Evolutionary conservation across 768 basidiomycete species (phyloP).

Genomic region (Lactarius vividus): DNA sequence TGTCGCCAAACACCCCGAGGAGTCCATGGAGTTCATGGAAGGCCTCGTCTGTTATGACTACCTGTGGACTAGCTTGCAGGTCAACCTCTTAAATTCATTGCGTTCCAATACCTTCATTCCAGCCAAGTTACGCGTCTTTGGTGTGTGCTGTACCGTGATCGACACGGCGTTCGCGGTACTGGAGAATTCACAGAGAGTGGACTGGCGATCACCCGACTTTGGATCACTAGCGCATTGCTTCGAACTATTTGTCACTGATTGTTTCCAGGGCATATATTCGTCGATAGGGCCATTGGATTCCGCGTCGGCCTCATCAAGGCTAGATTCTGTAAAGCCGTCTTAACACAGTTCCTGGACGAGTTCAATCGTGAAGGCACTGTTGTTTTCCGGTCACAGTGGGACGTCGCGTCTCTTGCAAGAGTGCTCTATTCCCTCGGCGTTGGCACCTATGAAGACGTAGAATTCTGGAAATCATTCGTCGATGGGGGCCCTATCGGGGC

Average conservation of each 20-base stretch:
- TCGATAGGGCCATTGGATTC: not conserved
- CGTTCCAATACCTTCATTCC: not conserved
- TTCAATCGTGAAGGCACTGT: not conserved
- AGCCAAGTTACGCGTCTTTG: conserved; percentile 1
- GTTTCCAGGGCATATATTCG: conserved; percentile 7
- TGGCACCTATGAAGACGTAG: not conserved
- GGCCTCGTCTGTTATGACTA: not conserved
- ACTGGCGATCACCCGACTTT: conserved; percentile 16
- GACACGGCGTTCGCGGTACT: not conserved
- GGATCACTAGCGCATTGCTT: not conserved
- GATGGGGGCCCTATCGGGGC: not conserved
- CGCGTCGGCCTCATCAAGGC: conserved; percentile 2
- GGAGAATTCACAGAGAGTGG: not conserved
- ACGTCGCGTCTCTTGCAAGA: conserved; percentile 10
- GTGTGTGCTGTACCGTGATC: conserved; percentile 5
- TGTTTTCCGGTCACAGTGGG: conserved; percentile 7
- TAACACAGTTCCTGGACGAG: not conserved
- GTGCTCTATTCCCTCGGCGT: not conserved
- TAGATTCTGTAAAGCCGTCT: not conserved
- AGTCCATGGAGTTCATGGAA: not conserved
- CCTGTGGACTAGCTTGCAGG: conserved; percentile 7
- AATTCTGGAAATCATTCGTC: conserved; percentile 1
- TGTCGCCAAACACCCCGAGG: not conserved
- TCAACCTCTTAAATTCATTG: conserved; percentile 1
- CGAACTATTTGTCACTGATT: conserved; percentile 2